phyloP scores from a whole-genome alignment of 2,329 filamentous ascomycete genomes.

The Sclerotinia sclerotiorum region DNA sequence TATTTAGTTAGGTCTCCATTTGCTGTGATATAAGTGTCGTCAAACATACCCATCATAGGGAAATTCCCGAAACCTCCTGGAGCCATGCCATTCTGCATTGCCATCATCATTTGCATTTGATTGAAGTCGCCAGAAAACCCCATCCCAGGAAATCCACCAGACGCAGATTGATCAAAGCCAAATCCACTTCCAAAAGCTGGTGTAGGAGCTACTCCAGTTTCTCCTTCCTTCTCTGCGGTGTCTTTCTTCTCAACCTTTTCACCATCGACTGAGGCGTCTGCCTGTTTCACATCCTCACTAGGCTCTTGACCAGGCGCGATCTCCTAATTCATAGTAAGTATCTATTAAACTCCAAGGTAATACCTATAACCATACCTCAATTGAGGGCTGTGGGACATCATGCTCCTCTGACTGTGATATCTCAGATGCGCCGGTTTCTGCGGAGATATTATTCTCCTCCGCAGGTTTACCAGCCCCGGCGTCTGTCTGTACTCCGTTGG shows the following conservation, averaged over 20 bases:
- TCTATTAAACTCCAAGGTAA: not conserved
- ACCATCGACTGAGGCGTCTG: slow-evolving; percentile 26
- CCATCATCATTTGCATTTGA: slow-evolving; percentile 78
- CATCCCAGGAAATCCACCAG: slow-evolving; percentile 46
- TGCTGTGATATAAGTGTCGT: not conserved
- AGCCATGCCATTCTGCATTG: slow-evolving; percentile 68
- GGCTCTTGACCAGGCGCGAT: slow-evolving; percentile 40
- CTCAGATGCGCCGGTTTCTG: slow-evolving; percentile 24
- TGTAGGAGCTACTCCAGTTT: slow-evolving; percentile 27
- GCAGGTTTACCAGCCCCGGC: not conserved
- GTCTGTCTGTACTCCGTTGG: slow-evolving; percentile 22
- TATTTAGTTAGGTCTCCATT: slow-evolving; percentile 9
- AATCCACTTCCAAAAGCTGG: slow-evolving; percentile 41
- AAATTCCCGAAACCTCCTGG: slow-evolving; percentile 57
- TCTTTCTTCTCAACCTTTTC: slow-evolving; percentile 27
- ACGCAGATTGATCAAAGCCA: slow-evolving; percentile 45
- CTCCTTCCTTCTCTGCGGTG: slow-evolving; percentile 25
- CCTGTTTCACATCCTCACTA: slow-evolving; percentile 30
- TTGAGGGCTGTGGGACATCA: slow-evolving; percentile 43
- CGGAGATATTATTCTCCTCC: slow-evolving; percentile 24
- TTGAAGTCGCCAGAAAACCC: slow-evolving; percentile 61
- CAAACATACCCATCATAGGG: slow-evolving; percentile 83
- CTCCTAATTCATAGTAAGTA: slow-evolving; percentile 36
- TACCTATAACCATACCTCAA: slow-evolving; percentile 39
- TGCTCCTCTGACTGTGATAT: slow-evolving; percentile 34